Conservation (phyloP, 2,329 filamentous ascomycete genomes). For the Aspergillus aculeatus region DNA sequence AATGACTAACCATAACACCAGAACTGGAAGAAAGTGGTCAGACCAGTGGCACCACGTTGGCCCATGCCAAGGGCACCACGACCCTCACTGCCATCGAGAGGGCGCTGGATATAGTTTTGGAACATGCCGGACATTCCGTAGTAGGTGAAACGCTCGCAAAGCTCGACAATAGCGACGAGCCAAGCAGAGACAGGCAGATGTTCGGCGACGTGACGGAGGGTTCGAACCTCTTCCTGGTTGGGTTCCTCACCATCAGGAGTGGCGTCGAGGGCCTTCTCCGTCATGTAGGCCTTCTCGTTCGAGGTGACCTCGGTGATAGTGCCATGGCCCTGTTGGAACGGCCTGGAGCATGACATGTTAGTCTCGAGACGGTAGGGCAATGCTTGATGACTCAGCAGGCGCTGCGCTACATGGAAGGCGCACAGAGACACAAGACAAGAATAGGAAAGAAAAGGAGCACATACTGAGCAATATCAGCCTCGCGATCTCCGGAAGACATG, state of each 20-base stretch:
- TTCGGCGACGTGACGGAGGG: constrained; percentile 55
- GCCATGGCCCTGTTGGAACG: constrained; percentile 20
- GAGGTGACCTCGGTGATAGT: constrained; percentile 18
- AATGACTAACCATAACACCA: constrained; percentile 49
- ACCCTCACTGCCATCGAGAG: constrained; percentile 39
- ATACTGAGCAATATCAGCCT: constrained; percentile 31
- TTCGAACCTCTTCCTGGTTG: constrained; percentile 51
- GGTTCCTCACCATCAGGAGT: constrained; percentile 54
- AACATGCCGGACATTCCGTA: constrained; percentile 56
- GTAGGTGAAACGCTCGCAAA: constrained; percentile 60
- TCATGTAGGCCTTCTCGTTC: constrained; percentile 24
- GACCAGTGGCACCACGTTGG: constrained; percentile 48
- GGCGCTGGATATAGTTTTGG: constrained; percentile 55
- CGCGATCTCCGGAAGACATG: constrained; percentile 29
- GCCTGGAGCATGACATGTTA: constrained; percentile 6
- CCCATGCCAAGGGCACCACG: constrained; percentile 45
- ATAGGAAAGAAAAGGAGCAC: constrained; percentile 5
- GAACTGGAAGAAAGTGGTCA: constrained; percentile 56
- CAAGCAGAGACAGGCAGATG: constrained; percentile 56
- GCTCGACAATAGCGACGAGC: constrained; percentile 57
- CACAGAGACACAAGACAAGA: neutral
- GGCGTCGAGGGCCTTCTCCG: constrained; percentile 27
- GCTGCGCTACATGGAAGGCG: neutral
- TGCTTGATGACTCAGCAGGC: neutral
- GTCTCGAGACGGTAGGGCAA: neutral